Percentiles rank a stretch among this genome's conserved stretches.
These are phyloP conservation scores for Auxenochlorella pyrenoidosa DNA, from an alignment of 139 green algal species.

Conservation along the genomic window DNA sequence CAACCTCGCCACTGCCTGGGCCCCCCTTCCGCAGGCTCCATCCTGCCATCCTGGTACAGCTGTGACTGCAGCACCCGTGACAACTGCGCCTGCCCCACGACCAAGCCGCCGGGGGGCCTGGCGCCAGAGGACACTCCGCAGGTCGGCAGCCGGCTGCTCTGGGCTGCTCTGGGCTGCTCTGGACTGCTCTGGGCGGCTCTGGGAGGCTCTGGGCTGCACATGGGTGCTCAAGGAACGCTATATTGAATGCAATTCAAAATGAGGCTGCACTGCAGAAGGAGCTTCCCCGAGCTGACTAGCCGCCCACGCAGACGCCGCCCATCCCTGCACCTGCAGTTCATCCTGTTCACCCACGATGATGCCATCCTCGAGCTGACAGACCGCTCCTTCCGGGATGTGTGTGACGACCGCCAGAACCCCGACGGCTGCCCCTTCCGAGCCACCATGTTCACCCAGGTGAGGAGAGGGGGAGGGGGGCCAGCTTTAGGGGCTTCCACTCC, in stretches of 20 bases:
- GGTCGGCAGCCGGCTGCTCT: slow-evolving; percentile 15
- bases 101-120: slow-evolving; percentile 30
- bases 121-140: slow-evolving; percentile 33
- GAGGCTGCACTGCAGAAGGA: too few relatives aligned
- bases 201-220: too few relatives aligned
- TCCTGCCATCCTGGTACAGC: not conserved
- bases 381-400: not conserved
- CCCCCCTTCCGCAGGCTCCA: not conserved
- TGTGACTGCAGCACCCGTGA: slow-evolving; percentile 9
- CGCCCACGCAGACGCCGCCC: not conserved
- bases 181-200: too few relatives aligned
- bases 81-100: slow-evolving; percentile 43
- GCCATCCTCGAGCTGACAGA: not conserved
- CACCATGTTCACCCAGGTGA: slow-evolving; percentile 16
- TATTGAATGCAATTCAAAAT: too few relatives aligned
- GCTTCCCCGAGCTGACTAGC: not conserved
- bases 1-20: too few relatives aligned
- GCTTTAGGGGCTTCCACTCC: too few relatives aligned
- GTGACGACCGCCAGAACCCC: slow-evolving; percentile 11
- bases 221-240: too few relatives aligned
- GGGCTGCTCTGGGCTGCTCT: too few relatives aligned
- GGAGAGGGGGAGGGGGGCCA: too few relatives aligned
- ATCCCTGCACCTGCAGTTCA: not conserved
- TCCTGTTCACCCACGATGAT: slow-evolving; percentile 14
- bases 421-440: slow-evolving; percentile 11